Conservation (phyloP, 768 basidiomycete species). For the Cyathus striatus region DNA sequence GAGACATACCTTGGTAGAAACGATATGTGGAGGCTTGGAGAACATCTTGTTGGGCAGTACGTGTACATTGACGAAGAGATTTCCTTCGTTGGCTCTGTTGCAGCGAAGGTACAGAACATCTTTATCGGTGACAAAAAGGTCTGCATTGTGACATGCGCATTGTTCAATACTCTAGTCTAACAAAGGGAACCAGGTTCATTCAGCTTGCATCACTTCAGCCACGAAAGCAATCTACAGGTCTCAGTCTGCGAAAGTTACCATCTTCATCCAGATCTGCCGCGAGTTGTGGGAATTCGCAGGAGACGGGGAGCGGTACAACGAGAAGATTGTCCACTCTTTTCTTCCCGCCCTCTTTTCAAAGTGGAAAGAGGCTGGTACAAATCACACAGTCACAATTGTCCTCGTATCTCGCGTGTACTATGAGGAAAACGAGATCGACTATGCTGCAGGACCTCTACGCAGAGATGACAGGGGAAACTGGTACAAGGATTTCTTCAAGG, state of each 20-base stretch:
- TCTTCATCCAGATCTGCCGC: constrained; percentile 94
- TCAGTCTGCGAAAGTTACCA: constrained; percentile 85
- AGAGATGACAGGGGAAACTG: constrained; percentile 69
- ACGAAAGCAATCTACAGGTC: constrained; percentile 90
- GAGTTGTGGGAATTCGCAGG: constrained; percentile 97
- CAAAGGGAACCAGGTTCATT: constrained; percentile 78
- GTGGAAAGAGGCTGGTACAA: constrained; percentile 82
- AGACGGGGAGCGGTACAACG: constrained; percentile 92
- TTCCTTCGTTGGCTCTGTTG: constrained; percentile 75
- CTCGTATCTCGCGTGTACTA: constrained; percentile 92
- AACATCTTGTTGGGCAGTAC: constrained; percentile 75
- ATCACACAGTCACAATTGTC: constrained; percentile 92
- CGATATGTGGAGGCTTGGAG: constrained; percentile 95
- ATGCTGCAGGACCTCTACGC: constrained; percentile 78
- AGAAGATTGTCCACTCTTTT: constrained; percentile 97
- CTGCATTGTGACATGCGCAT: constrained; percentile 8
- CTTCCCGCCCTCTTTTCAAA: constrained; percentile 82
- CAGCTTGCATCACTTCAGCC: constrained; percentile 72
- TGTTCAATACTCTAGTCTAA: too few species aligned
- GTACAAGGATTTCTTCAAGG: constrained; percentile 97
- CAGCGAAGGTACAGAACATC: constrained; percentile 78
- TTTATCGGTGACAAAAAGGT: constrained; percentile 69
- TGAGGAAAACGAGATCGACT: constrained; percentile 72
- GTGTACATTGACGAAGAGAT: constrained; percentile 83
- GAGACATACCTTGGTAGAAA: constrained; percentile 94